These are phyloP conservation scores for Diddensiella transvaalensis DNA, from an alignment of 805 yeast species.

Conservation along the genomic window DNA sequence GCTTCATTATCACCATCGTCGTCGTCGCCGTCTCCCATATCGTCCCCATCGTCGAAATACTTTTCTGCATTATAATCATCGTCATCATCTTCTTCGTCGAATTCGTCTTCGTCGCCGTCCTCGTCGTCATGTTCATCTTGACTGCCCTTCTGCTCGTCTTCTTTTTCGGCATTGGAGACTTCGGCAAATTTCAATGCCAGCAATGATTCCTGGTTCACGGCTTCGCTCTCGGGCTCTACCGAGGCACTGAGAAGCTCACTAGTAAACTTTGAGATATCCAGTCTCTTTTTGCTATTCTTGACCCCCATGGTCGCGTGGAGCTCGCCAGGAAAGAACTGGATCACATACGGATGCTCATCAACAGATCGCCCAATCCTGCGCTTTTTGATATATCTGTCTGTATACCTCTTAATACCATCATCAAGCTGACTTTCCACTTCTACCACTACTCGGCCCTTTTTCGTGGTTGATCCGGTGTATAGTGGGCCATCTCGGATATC, in stretches of 20 bases:
- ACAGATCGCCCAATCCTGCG: conserved; percentile 67
- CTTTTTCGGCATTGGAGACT: conserved; percentile 25
- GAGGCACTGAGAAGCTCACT: conserved; percentile 36
- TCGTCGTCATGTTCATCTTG: conserved; percentile 36
- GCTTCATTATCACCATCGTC: conserved; percentile 62
- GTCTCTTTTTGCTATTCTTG: conserved; percentile 36
- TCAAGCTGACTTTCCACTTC: conserved; percentile 25
- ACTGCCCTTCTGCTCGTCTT: conserved; percentile 43
- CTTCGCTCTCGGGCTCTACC: conserved; percentile 33
- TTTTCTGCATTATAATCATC: conserved; percentile 78
- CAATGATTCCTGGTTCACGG: conserved; percentile 29
- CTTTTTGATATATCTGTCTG: conserved; percentile 72
- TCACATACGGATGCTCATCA: conserved; percentile 69
- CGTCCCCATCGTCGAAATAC: conserved; percentile 68
- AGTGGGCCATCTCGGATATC: conserved; percentile 29
- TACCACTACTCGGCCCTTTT: conserved; percentile 20
- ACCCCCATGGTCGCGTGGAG: conserved; percentile 68
- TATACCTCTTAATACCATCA: conserved; percentile 77
- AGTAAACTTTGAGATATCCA: conserved; percentile 37
- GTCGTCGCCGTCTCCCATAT: conserved; percentile 53
- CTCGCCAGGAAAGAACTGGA: conserved; percentile 74
- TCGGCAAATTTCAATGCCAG: conserved; percentile 15
- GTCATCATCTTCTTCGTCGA: conserved; percentile 62
- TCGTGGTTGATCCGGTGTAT: conserved; percentile 23
- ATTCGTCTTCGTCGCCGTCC: conserved; percentile 46